A percentile compares a stretch with the other conserved stretches of the same genome.
Conservation (phyloP, 2,329 filamentous ascomycete genomes). For the Lecanicillium sp. region DNA sequence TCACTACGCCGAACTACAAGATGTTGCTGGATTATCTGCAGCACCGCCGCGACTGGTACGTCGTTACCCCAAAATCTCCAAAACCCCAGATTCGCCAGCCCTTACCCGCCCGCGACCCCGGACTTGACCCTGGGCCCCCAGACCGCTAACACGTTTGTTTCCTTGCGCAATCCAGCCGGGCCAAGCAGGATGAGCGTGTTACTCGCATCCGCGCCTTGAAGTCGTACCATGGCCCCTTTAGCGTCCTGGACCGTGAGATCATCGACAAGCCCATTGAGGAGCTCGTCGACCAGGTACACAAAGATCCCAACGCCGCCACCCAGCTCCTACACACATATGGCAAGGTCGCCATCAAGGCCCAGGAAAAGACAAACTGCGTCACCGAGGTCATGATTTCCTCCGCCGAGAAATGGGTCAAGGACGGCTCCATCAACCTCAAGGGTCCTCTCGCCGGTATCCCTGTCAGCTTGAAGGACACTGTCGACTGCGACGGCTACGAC, state of each 20-base stretch:
- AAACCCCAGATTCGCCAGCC: no score
- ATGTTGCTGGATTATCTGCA: constrained; percentile 54
- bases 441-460: constrained; percentile 84
- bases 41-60: constrained; percentile 62
- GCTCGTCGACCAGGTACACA: constrained; percentile 71
- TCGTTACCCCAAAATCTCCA: neutral
- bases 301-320: constrained; percentile 54
- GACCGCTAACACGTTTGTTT: constrained; percentile 3
- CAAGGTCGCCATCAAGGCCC: constrained; percentile 77
- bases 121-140: neutral
- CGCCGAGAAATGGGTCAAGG: constrained; percentile 63
- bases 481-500: constrained; percentile 78
- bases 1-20: no score
- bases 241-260: constrained; percentile 55
- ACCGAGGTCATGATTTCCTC: constrained; percentile 79
- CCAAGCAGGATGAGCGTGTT: constrained; percentile 71
- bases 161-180: constrained; percentile 45
- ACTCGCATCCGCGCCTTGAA: constrained; percentile 60
- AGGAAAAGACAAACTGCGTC: constrained; percentile 80
- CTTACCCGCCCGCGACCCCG: no score
- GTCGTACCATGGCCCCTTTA: constrained; percentile 59
- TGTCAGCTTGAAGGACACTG: constrained; percentile 73
- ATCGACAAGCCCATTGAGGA: constrained; percentile 68
- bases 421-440: constrained; percentile 58
- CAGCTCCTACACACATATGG: constrained; percentile 80